A percentile compares a stretch with the other conserved stretches of the same genome.
Evolutionary conservation across 495 filamentous ascomycete species (phyloP).

Genomic region (Tuber aestivum): DNA sequence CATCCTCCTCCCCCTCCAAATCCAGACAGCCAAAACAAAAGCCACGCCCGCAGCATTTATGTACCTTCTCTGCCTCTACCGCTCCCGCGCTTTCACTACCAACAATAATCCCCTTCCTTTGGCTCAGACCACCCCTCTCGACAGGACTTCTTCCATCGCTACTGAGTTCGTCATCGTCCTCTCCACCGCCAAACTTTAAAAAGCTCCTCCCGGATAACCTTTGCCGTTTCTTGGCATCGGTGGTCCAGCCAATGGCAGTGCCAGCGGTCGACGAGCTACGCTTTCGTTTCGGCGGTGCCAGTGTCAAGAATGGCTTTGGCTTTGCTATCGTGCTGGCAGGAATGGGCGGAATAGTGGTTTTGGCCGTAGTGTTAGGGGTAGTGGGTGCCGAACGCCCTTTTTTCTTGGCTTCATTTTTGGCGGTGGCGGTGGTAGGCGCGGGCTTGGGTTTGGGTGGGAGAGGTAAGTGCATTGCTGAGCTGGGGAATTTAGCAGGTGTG

Average conservation of each 20-base stretch:
- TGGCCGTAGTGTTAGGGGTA: background rate
- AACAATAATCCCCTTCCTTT: background rate
- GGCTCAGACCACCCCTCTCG: background rate
- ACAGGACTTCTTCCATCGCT: background rate
- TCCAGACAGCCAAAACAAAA: constrained; percentile 28
- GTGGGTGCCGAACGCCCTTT: background rate
- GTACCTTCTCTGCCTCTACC: background rate
- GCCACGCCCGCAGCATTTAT: constrained; percentile 13
- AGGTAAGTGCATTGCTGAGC: background rate
- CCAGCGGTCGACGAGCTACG: background rate
- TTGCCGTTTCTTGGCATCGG: background rate
- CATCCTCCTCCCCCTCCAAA: constrained; percentile 29
- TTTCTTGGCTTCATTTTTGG: background rate
- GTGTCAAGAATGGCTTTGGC: background rate
- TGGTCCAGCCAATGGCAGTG: background rate
- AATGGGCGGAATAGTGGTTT: background rate
- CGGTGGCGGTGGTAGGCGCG: background rate
- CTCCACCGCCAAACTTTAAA: background rate
- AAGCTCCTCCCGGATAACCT: background rate
- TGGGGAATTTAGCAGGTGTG: constrained; percentile 28
- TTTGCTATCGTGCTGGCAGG: background rate
- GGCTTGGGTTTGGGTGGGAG: background rate
- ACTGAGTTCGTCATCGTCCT: background rate
- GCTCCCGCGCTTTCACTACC: background rate
- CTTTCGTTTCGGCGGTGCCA: constrained; percentile 14